These are phyloP conservation scores for Dendryphion nanum DNA, from an alignment of 2,329 filamentous ascomycete species.

Conservation along the genomic window DNA sequence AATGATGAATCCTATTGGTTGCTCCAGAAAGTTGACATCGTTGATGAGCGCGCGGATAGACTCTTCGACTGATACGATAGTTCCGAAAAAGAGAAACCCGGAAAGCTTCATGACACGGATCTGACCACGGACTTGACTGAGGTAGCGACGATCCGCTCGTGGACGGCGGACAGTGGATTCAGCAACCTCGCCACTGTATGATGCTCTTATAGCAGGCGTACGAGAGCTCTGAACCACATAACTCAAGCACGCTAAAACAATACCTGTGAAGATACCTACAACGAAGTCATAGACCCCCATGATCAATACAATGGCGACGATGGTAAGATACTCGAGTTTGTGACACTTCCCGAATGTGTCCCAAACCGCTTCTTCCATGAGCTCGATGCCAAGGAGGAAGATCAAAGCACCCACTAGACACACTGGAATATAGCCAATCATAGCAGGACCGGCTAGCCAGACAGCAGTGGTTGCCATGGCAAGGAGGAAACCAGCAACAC, in stretches of 20 bases:
- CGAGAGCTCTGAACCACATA: conserved; percentile 89
- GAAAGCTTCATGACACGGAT: conserved; percentile 89
- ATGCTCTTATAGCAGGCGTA: conserved; percentile 82
- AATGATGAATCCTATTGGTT: conserved; percentile 85
- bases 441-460: conserved; percentile 78
- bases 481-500: conserved; percentile 81
- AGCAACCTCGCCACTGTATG: conserved; percentile 85
- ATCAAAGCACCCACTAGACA: conserved; percentile 97
- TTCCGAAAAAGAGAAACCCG: conserved; percentile 97
- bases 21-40: conserved; percentile 72
- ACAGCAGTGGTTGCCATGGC: conserved; percentile 77
- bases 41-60: conserved; percentile 80
- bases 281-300: conserved; percentile 99
- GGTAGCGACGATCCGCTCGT: conserved; percentile 81
- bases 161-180: conserved; percentile 91
- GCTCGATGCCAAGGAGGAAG: conserved; percentile 89
- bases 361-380: conserved; percentile 84
- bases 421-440: conserved; percentile 92
- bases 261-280: conserved; percentile 86
- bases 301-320: conserved; percentile 83
- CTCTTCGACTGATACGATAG: conserved; percentile 91
- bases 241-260: conserved; percentile 85
- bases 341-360: conserved; percentile 87
- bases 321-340: conserved; percentile 81
- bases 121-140: conserved; percentile 81